These are phyloP conservation scores for Boeremia lycopersici DNA, from an alignment of 2,329 filamentous ascomycete genomes.

Conservation along the genomic window DNA sequence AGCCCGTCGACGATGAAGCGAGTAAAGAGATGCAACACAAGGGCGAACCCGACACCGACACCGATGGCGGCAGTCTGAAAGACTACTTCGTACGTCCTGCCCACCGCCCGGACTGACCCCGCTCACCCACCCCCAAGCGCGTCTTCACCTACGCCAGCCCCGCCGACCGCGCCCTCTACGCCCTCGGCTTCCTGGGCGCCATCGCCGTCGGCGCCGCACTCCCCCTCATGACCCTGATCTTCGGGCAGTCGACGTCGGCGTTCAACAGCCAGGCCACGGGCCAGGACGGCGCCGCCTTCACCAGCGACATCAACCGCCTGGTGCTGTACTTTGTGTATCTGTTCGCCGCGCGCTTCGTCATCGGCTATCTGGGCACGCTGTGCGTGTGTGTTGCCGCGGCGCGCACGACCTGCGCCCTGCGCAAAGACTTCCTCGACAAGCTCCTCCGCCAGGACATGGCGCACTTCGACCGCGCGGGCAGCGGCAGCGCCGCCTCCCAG, in stretches of 20 bases:
- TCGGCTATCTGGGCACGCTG: conserved; percentile 73
- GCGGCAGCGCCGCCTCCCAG: conserved; percentile 24
- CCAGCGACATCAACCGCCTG: conserved; percentile 14
- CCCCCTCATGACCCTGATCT: conserved; percentile 70
- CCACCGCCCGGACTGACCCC: not conserved
- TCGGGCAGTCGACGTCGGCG: conserved; percentile 23
- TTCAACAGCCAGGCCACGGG: conserved; percentile 21
- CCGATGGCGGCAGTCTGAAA: not conserved
- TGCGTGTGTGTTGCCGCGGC: conserved; percentile 75
- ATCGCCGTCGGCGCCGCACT: conserved; percentile 73
- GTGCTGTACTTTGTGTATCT: conserved; percentile 37
- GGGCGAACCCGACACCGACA: not conserved
- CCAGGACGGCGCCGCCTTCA: conserved; percentile 9
- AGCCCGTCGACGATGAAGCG: too few species aligned
- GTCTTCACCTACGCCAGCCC: conserved; percentile 18
- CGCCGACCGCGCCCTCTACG: conserved; percentile 7
- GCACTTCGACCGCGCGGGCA: conserved; percentile 27
- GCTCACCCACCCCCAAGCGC: not conserved
- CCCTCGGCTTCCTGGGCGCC: conserved; percentile 43
- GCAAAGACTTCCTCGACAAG: conserved; percentile 66
- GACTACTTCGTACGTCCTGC: not conserved
- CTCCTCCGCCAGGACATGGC: conserved; percentile 40
- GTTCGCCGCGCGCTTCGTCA: conserved; percentile 57
- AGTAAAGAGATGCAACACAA: not conserved
- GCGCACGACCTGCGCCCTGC: conserved; percentile 48